Conservation (phyloP, 2,329 filamentous ascomycete genomes). For the Colletotrichum navitas region DNA sequence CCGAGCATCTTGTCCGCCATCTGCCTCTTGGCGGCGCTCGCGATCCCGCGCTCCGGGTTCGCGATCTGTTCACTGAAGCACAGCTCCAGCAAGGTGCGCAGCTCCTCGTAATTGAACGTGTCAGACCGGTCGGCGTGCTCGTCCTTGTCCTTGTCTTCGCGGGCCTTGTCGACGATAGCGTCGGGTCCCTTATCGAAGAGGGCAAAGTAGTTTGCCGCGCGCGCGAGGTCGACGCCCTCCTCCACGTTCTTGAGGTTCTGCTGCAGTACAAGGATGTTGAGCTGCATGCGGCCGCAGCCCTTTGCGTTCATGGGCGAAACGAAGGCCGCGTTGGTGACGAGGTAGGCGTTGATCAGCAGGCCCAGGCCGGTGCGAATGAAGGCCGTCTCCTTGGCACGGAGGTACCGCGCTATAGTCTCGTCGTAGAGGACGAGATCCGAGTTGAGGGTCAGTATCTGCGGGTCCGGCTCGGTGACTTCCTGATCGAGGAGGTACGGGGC, state of each 20-base stretch:
- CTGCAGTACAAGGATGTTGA: constrained; percentile 94
- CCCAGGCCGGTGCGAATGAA: constrained; percentile 85
- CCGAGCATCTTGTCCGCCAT: constrained; percentile 78
- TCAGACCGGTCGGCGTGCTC: constrained; percentile 52
- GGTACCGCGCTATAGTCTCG: constrained; percentile 79
- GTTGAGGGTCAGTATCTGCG: constrained; percentile 86
- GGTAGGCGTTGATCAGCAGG: constrained; percentile 81
- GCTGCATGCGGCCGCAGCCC: constrained; percentile 87
- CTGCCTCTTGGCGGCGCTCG: constrained; percentile 74
- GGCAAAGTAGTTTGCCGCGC: constrained; percentile 76
- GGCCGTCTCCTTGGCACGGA: constrained; percentile 76
- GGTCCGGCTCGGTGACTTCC: constrained; percentile 81
- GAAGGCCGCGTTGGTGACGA: constrained; percentile 78
- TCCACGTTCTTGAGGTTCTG: constrained; percentile 97
- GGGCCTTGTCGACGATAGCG: constrained; percentile 73
- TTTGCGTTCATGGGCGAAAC: constrained; percentile 87
- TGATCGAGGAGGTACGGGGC: constrained; percentile 76
- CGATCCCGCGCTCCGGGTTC: constrained; percentile 76
- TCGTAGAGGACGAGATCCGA: constrained; percentile 88
- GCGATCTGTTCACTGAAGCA: constrained; percentile 76
- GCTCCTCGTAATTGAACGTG: constrained; percentile 73
- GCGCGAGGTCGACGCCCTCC: constrained; percentile 72
- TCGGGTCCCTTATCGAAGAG: constrained; percentile 76
- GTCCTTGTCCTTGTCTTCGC: constrained; percentile 68
- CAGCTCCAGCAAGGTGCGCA: constrained; percentile 74